Percentiles rank a stretch among this genome's conserved stretches.
Conservation (phyloP, 164 flowering plant genomes). For the Vitis amurensis region DNA sequence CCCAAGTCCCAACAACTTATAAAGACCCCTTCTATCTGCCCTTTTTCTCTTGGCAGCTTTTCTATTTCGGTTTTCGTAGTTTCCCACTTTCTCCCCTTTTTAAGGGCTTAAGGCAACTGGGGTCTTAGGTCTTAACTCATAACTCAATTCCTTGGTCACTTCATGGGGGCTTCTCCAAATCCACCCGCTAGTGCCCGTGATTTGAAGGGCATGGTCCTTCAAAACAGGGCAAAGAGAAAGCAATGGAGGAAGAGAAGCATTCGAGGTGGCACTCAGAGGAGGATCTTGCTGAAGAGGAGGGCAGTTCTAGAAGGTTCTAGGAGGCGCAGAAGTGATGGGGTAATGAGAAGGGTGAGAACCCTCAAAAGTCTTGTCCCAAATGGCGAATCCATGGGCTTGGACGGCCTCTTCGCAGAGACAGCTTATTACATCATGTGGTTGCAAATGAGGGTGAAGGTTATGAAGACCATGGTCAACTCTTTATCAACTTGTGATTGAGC, state of each 20-base stretch:
- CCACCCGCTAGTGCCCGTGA: neutral
- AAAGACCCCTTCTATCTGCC: neutral
- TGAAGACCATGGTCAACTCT: conserved; percentile 40
- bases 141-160: too few species aligned
- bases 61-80: neutral
- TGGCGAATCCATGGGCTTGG: conserved; percentile 31
- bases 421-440: conserved; percentile 44
- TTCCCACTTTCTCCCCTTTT: too few species aligned
- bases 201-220: neutral
- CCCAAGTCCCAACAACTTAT: neutral
- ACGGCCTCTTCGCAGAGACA: conserved; percentile 44
- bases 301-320: conserved; percentile 5
- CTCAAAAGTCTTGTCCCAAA: conserved; percentile 46
- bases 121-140: too few species aligned
- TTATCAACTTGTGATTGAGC: conserved; percentile 10
- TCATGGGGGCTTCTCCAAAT: neutral
- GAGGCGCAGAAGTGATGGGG: conserved; percentile 15
- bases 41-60: neutral
- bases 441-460: conserved; percentile 40
- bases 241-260: too few species aligned
- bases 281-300: conserved; percentile 19
- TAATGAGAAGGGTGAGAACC: conserved; percentile 30
- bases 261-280: neutral
- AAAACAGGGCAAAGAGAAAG: neutral
- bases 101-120: too few species aligned